These are phyloP conservation scores for Prunus campanulata DNA, from an alignment of 306 rosid genomes.

Conservation along the genomic window DNA sequence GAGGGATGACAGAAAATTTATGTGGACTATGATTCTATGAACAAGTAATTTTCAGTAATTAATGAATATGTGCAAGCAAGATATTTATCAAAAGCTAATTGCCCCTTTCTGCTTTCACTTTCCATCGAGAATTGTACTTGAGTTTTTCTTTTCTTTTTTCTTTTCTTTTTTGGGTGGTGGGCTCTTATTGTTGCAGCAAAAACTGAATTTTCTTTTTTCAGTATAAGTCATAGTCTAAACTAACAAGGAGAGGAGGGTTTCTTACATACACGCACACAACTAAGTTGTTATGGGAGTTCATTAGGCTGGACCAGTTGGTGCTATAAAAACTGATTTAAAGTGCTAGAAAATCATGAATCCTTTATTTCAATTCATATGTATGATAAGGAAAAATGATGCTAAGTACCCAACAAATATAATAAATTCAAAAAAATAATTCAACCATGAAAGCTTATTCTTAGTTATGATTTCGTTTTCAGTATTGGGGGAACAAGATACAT, in stretches of 20 bases:
- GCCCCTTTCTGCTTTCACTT: neutral
- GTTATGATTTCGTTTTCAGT: neutral
- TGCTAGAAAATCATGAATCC: neutral
- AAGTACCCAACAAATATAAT: no score
- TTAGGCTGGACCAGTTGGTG: accelerated
- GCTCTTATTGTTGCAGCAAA: no score
- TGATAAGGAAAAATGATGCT: no score
- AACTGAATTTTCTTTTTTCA: no score
- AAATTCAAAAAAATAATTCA: no score
- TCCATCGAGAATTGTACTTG: no score
- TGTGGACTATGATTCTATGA: constrained; percentile 10
- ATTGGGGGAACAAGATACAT: neutral
- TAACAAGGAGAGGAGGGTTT: accelerated
- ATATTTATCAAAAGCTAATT: neutral
- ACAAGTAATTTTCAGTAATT: neutral
- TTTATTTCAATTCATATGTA: no score
- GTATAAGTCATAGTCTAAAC: no score
- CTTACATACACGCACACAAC: no score
- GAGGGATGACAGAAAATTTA: constrained; percentile 5
- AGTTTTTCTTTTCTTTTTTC: no score
- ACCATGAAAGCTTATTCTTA: neutral
- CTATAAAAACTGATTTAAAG: neutral
- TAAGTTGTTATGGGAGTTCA: no score
- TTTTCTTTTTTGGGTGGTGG: no score
- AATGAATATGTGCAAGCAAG: constrained; percentile 11